Percentiles rank a stretch among this genome's conserved stretches.
Evolutionary conservation across 2,329 filamentous ascomycete genomes (phyloP).

Genomic region (Hirsutella rhossiliensis): DNA sequence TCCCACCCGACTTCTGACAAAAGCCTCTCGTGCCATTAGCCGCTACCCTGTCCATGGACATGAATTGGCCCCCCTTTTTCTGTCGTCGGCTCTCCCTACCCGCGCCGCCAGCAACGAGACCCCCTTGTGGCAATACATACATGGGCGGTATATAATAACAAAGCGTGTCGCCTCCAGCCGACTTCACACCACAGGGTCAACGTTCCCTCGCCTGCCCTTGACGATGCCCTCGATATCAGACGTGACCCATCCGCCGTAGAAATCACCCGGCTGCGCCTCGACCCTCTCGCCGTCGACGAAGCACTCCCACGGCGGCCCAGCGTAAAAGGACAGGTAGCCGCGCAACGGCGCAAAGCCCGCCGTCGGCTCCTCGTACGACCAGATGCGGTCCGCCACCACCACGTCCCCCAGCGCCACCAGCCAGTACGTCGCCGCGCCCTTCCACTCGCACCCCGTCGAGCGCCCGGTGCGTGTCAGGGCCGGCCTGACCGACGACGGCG

Average conservation of each 20-base stretch:
- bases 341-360: conserved; percentile 38
- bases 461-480: conserved; percentile 32
- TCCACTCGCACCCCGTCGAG: conserved; percentile 46
- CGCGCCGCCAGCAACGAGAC: too few species aligned
- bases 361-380: conserved; percentile 46
- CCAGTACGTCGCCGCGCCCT: conserved; percentile 48
- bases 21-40: too few species aligned
- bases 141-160: too few species aligned
- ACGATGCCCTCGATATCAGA: conserved; percentile 43
- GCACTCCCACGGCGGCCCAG: conserved; percentile 45
- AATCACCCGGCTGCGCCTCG: conserved; percentile 46
- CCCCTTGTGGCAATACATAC: too few species aligned
- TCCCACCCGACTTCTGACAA: too few species aligned
- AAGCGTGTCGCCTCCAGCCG: neutral
- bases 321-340: conserved; percentile 47
- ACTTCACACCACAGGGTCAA: conserved; percentile 20
- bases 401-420: conserved; percentile 28
- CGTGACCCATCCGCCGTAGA: conserved; percentile 54
- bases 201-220: conserved; percentile 28
- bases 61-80: too few species aligned
- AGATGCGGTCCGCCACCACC: conserved; percentile 38
- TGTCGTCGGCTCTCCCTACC: too few species aligned
- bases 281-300: conserved; percentile 50
- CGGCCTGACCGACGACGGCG: conserved; percentile 34
- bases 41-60: too few species aligned